These are phyloP conservation scores for Fusarium duplospermum DNA, from an alignment of 2,329 filamentous ascomycete species.

Conservation along the genomic window DNA sequence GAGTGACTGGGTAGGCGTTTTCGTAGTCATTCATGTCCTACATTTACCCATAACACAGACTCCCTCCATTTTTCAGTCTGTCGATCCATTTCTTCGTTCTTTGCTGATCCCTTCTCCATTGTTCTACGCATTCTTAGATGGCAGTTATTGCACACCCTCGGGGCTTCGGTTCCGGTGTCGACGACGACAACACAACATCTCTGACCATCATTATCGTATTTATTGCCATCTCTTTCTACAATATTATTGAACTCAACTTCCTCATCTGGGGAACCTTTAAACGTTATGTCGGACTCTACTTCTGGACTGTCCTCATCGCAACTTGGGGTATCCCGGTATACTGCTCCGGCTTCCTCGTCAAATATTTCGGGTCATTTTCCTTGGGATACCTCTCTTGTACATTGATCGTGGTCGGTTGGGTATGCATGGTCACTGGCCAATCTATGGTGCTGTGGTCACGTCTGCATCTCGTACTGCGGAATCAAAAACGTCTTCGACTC, in stretches of 20 bases:
- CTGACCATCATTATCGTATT: slow-evolving; percentile 47
- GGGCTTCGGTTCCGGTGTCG: slow-evolving; percentile 40
- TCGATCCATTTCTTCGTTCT: neutral
- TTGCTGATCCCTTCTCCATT: neutral
- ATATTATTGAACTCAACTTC: slow-evolving; percentile 50
- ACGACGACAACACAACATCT: slow-evolving; percentile 25
- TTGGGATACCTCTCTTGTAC: slow-evolving; percentile 39
- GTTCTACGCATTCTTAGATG: neutral
- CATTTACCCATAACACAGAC: neutral
- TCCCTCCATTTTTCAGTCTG: neutral
- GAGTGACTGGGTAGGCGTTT: neutral
- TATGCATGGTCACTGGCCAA: slow-evolving; percentile 69
- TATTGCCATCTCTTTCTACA: slow-evolving; percentile 49
- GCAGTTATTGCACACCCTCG: neutral
- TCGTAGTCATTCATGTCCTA: neutral
- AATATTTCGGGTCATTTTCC: slow-evolving; percentile 42
- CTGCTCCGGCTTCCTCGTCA: slow-evolving; percentile 59
- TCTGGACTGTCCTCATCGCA: slow-evolving; percentile 52
- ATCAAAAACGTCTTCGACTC: slow-evolving; percentile 58
- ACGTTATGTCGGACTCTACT: slow-evolving; percentile 50
- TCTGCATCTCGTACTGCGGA: slow-evolving; percentile 68
- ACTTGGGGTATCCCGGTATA: slow-evolving; percentile 52
- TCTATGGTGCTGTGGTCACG: slow-evolving; percentile 72
- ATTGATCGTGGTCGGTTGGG: slow-evolving; percentile 45
- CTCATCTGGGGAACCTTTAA: slow-evolving; percentile 53